A percentile compares a stretch with the other conserved stretches of the same genome.
phyloP scores from a whole-genome alignment of 108 stramenopile species.

The Conticribra weissflogii region DNA sequence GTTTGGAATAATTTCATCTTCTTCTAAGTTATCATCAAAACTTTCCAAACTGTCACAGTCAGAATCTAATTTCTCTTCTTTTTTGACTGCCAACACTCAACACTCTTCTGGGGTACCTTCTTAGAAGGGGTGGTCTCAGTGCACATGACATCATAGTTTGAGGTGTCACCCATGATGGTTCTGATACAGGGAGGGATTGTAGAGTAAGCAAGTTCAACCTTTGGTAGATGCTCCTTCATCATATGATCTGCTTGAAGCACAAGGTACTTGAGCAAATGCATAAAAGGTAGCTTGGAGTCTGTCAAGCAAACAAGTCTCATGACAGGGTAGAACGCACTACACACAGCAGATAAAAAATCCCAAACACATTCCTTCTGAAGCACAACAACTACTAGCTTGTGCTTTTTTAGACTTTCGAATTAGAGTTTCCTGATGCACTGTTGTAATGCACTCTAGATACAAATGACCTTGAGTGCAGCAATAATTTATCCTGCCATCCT shows the following conservation, averaged over 20 bases:
- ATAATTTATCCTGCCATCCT: constrained; percentile 2
- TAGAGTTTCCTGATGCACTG: neutral
- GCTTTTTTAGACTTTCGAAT: constrained; percentile 2
- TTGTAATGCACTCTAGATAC: neutral
- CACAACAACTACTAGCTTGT: neutral
- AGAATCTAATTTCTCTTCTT: no score
- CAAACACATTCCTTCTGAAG: constrained; percentile 5
- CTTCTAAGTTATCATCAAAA: neutral
- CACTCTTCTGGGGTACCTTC: neutral
- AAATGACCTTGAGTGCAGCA: neutral
- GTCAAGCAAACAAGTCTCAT: constrained; percentile 1
- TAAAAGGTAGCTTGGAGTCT: constrained; percentile 2
- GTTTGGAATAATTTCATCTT: no score
- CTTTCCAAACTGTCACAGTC: neutral
- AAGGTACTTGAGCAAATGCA: constrained; percentile 10
- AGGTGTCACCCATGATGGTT: neutral
- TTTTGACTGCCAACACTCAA: no score
- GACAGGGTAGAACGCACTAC: constrained; percentile 4
- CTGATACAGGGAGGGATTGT: no score
- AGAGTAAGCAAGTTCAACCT: neutral
- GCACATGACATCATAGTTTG: neutral
- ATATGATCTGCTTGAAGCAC: constrained; percentile 6
- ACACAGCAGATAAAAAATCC: constrained; percentile 7
- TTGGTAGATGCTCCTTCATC: neutral
- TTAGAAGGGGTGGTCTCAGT: neutral